These are phyloP conservation scores for Protostelium mycophagum DNA, from an alignment of 78 protist genomes.

Conservation along the genomic window DNA sequence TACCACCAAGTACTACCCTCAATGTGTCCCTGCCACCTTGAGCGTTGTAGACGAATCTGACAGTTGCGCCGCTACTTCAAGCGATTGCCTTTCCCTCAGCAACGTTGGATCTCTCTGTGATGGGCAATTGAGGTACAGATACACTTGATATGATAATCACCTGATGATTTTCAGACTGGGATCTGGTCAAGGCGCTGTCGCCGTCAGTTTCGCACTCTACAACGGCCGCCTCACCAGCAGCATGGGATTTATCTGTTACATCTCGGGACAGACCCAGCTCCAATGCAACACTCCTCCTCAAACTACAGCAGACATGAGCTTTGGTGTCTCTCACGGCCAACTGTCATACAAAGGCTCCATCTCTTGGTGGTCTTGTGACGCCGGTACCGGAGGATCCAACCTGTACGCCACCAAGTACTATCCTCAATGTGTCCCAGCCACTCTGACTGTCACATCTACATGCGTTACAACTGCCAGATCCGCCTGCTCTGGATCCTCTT, in stretches of 20 bases:
- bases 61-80: background rate
- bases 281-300: background rate
- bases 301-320: background rate
- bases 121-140: too few relatives aligned
- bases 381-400: background rate
- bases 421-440: background rate
- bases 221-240: background rate
- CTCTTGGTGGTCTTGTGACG: background rate
- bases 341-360: background rate
- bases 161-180: background rate
- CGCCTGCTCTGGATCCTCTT: background rate
- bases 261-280: background rate
- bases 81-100: background rate
- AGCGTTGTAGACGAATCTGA: background rate
- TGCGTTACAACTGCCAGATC: background rate
- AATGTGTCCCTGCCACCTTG: background rate
- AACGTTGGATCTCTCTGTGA: background rate
- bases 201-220: background rate
- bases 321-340: background rate
- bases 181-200: background rate
- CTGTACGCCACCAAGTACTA: background rate
- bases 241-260: background rate
- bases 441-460: background rate
- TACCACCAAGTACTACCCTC: background rate
- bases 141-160: too few relatives aligned